phyloP scores from a whole-genome alignment of 2,329 filamentous ascomycete genomes.

The Xylariaceae sp. region DNA sequence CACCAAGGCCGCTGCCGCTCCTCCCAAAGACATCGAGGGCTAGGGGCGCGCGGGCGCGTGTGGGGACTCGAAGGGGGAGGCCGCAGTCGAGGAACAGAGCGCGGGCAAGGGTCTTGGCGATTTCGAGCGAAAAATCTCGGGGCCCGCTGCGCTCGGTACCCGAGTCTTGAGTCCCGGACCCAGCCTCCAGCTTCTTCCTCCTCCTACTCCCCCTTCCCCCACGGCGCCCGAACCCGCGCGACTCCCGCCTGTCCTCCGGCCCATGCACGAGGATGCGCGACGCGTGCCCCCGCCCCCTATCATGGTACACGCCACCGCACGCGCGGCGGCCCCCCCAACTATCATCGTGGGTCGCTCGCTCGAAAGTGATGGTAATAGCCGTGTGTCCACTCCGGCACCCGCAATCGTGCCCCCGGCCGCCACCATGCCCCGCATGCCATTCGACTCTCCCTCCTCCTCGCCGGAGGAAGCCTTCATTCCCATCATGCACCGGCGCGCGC shows the following conservation, averaged over 20 bases:
- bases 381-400: neutral
- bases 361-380: constrained; percentile 5
- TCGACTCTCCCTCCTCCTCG: constrained; percentile 14
- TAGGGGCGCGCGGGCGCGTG: constrained; percentile 53
- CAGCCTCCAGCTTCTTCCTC: constrained; percentile 27
- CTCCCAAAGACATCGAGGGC: constrained; percentile 52
- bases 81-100: constrained; percentile 11
- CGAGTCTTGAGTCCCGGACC: constrained; percentile 26
- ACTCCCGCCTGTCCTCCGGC: constrained; percentile 28
- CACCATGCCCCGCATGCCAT: constrained; percentile 15
- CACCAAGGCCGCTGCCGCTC: constrained; percentile 46
- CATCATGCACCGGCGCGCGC: constrained; percentile 30
- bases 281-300: constrained; percentile 27
- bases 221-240: constrained; percentile 30
- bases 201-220: constrained; percentile 14
- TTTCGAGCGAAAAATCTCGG: constrained; percentile 28
- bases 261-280: constrained; percentile 26
- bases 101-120: constrained; percentile 6
- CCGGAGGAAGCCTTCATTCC: constrained; percentile 32
- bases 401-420: constrained; percentile 10
- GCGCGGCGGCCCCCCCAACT: constrained; percentile 2
- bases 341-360: constrained; percentile 21
- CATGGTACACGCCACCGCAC: constrained; percentile 17
- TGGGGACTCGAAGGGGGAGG: constrained; percentile 18
- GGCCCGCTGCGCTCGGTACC: constrained; percentile 32